Conservation (phyloP, 2,329 filamentous ascomycete genomes). For the Byssoonygena ceratinophila region DNA sequence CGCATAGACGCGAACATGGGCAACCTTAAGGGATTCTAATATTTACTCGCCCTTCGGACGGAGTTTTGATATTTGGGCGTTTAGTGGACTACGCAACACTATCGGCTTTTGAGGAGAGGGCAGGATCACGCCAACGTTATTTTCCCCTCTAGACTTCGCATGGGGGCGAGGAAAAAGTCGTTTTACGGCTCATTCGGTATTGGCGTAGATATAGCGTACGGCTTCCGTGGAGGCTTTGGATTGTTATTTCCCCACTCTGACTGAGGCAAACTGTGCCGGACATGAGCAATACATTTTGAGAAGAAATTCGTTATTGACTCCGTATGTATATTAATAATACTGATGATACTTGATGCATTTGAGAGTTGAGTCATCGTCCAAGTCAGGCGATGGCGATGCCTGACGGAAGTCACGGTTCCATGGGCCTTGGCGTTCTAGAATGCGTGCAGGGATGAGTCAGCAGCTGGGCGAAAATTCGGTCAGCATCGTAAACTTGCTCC, state of each 20-base stretch:
- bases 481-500: neutral
- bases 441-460: slow-evolving; percentile 10
- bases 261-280: neutral
- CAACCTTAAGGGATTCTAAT: neutral
- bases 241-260: slow-evolving; percentile 4
- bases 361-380: too few relatives aligned
- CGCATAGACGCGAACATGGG: neutral
- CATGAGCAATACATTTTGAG: neutral
- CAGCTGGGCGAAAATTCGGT: slow-evolving; percentile 11
- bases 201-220: neutral
- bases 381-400: neutral
- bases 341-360: neutral
- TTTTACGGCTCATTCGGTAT: neutral
- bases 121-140: neutral
- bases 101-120: neutral
- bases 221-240: neutral
- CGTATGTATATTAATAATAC: neutral
- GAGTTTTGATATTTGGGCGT: neutral
- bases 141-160: neutral
- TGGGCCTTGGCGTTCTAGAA: slow-evolving; percentile 2
- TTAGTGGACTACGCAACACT: neutral
- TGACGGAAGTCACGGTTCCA: neutral
- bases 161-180: neutral
- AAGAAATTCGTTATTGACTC: neutral
- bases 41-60: neutral